Conservation (phyloP, 345 rosid species). For the Salix suchowensis region DNA sequence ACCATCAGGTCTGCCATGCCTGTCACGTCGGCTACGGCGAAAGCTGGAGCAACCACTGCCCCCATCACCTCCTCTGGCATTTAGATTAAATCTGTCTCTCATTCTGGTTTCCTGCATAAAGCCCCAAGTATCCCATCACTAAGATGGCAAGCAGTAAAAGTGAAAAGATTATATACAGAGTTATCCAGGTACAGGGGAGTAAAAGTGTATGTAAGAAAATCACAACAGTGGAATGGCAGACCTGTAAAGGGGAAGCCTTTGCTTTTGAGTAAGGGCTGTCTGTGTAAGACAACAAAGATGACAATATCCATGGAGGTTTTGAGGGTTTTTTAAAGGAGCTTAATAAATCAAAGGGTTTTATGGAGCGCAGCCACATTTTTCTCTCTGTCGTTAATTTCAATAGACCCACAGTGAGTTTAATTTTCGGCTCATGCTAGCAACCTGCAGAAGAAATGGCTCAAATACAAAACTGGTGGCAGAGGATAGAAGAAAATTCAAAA, state of each 20-base stretch:
- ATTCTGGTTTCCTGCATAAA: constrained; percentile 56
- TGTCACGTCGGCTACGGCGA: constrained; percentile 46
- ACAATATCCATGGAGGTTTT: constrained; percentile 33
- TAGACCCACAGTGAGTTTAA: background rate
- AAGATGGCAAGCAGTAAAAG: background rate
- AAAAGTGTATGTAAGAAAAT: background rate
- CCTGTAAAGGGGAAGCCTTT: constrained; percentile 63
- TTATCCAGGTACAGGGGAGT: background rate
- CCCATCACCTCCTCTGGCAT: constrained; percentile 65
- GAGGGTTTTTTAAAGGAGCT: constrained; percentile 26
- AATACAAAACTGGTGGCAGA: background rate
- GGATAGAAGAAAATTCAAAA: background rate
- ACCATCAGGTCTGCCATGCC: constrained; percentile 62
- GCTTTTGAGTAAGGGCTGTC: constrained; percentile 35
- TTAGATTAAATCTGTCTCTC: constrained; percentile 46
- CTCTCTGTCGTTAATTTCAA: background rate
- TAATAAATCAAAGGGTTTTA: constrained; percentile 21
- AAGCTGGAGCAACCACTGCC: constrained; percentile 56
- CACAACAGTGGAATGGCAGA: constrained; percentile 1
- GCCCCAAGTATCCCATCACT: constrained; percentile 1
- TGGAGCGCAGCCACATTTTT: constrained; percentile 39
- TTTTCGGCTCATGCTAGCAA: background rate
- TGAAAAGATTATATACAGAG: background rate
- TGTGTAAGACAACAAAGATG: constrained; percentile 35
- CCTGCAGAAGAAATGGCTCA: background rate